Base-by-base conservation (phyloP, 768 basidiomycete species). In the Roridomyces roridus region DNA sequence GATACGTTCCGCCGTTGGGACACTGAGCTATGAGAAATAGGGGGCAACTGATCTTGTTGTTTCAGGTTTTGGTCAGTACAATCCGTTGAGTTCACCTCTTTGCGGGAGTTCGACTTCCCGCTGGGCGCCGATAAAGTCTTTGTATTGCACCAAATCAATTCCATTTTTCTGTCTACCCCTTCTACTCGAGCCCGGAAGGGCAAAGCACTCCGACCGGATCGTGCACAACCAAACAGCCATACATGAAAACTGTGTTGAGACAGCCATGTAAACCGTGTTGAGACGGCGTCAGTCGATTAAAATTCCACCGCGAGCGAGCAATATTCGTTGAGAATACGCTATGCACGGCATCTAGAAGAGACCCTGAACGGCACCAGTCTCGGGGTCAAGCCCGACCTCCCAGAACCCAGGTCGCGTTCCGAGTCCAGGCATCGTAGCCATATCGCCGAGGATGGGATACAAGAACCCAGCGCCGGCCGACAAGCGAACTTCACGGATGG, bases 361-460 rank as follows among this genome's bases (percentile, higher is more conserved):
- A 40, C 95, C 95, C 55, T 93, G 79, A 42, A 94, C 92, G 37
- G 85, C 81, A 49, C 95, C 95, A 3, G 86, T 86, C 66, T 90
- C 85, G 24, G 83, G 79, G 70, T 93, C 89, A 15, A 94, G 80
- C 26, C 85, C 89, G 61, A 94, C 92, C 72, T 94, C 92, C 92
- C 92, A 94, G 80, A 94, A 94, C 18, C 91, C 92, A 71, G 94
- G 94, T 57, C 94, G 87, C 56, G 94, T 97, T 23, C 88, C 92
- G 37, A 97, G 83, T 64, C 95, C 96, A 40, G 96, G 96, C 94
- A 99, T 96, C 52, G 95, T 98, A 72, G 93, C 91, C 92, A 99
- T 98, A 71, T 96, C 94, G 35, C 92, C 93, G n/a, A 92, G 80
- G 59, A 98, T 84, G 21, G 96, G 96, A 73, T 96, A 97, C 61